Percentiles rank a stretch among this genome's conserved stretches.
These are phyloP conservation scores for Fagopyrum esculentum DNA, from an alignment of 148 eudicot genomes.

Conservation along the genomic window DNA sequence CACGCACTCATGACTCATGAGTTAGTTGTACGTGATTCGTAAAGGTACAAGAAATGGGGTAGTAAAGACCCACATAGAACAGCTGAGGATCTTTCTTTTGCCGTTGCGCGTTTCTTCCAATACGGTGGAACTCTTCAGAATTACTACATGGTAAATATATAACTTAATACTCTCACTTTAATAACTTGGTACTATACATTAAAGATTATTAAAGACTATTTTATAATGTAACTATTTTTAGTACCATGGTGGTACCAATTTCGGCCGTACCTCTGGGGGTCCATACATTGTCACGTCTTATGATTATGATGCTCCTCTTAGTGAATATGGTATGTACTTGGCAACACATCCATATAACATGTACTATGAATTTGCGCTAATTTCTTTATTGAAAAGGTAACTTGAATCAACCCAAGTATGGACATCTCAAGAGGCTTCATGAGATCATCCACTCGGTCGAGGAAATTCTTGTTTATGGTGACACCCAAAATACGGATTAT, in stretches of 20 bases:
- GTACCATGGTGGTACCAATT: conserved; percentile 57
- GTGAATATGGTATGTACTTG: conserved; percentile 20
- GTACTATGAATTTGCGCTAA: neutral
- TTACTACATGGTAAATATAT: conserved; percentile 23
- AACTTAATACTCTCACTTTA: neutral
- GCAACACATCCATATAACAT: no score
- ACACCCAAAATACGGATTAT: neutral
- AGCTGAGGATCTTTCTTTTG: conserved; percentile 70
- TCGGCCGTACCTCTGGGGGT: conserved; percentile 36
- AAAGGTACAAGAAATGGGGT: conserved; percentile 79
- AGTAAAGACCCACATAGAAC: conserved; percentile 53
- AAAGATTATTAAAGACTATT: no score
- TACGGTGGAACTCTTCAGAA: conserved; percentile 51
- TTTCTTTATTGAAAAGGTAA: neutral
- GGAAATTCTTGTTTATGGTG: conserved; percentile 19
- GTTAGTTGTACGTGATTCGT: neutral
- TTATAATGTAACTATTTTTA: neutral
- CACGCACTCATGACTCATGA: no score
- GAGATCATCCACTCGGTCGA: conserved; percentile 15
- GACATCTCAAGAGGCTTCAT: conserved; percentile 33
- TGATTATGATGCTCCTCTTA: conserved; percentile 43
- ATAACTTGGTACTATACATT: no score
- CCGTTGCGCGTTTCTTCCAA: conserved; percentile 65
- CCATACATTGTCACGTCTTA: conserved; percentile 38
- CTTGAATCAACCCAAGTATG: conserved; percentile 32